A percentile compares a stretch with the other conserved stretches of the same genome.
phyloP scores from a whole-genome alignment of 371 early-diverging fungal species.

The Polyrhizophydium stewartii region DNA sequence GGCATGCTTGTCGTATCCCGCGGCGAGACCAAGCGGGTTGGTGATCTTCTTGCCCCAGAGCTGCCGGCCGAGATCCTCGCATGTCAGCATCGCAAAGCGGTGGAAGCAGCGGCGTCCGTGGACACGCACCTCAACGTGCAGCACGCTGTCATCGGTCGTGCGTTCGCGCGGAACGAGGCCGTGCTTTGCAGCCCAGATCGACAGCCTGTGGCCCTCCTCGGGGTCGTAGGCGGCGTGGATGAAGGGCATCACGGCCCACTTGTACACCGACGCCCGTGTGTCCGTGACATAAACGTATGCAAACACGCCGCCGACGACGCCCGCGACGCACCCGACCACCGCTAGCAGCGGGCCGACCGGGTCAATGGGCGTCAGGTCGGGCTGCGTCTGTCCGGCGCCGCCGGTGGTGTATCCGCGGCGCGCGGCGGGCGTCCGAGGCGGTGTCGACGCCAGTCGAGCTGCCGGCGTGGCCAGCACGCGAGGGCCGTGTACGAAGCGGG shows the following conservation, averaged over 20 bases:
- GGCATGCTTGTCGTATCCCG: conserved; percentile 84
- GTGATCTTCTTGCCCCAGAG: conserved; percentile 61
- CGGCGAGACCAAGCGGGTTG: conserved; percentile 81
- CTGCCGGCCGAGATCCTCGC: conserved; percentile 15
- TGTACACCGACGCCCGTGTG: conserved; percentile 66
- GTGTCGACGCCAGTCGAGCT: too few relatives aligned
- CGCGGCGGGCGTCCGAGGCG: too few relatives aligned
- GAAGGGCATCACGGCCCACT: conserved; percentile 56
- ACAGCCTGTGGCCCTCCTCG: conserved; percentile 64
- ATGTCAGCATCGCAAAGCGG: not conserved
- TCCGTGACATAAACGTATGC: conserved; percentile 52
- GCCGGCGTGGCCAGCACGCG: too few relatives aligned
- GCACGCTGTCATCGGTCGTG: conserved; percentile 29
- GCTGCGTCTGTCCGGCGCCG: not conserved
- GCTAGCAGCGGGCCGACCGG: not conserved
- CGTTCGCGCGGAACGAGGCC: conserved; percentile 57
- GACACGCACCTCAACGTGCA: conserved; percentile 43
- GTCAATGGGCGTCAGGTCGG: not conserved
- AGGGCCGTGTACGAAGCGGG: too few relatives aligned
- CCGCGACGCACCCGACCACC: not conserved
- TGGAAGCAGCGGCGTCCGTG: not conserved
- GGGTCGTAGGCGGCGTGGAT: conserved; percentile 60
- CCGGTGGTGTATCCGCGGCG: too few relatives aligned
- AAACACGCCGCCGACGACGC: not conserved
- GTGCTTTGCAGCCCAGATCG: conserved; percentile 51